These are phyloP conservation scores for Colletotrichum theobromicola DNA, from an alignment of 2,329 filamentous ascomycete genomes.

Conservation along the genomic window DNA sequence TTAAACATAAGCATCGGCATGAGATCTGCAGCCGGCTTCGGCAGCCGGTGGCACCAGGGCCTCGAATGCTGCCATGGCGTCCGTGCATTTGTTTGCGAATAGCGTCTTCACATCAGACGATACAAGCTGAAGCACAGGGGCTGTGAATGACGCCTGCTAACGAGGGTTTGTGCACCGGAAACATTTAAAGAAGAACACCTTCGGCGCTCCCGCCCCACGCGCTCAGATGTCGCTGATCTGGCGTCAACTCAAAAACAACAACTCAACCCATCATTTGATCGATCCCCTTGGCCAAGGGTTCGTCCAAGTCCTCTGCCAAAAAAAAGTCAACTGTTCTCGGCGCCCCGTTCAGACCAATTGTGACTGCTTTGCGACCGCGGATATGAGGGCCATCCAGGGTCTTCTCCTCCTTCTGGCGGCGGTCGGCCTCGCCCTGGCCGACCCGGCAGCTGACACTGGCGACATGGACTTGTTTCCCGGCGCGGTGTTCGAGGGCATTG, in stretches of 20 bases:
- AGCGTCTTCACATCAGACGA: not conserved
- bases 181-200: not conserved
- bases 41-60: not conserved
- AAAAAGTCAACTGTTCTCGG: not conserved
- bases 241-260: not conserved
- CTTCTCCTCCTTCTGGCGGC: not conserved
- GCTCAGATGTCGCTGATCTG: not conserved
- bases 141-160: not conserved
- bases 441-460: not conserved
- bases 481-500: not conserved
- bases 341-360: not conserved
- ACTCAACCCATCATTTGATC: not conserved
- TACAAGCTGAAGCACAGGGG: not conserved
- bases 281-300: not conserved
- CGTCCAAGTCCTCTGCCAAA: not conserved
- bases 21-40: not conserved
- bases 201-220: not conserved
- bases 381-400: not conserved
- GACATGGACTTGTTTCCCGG: not conserved
- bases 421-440: not conserved
- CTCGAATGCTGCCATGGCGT: not conserved
- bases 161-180: not conserved
- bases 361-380: not conserved
- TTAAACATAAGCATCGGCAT: not conserved
- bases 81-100: not conserved